phyloP scores from a whole-genome alignment of 305 asterid species.

The Fraxinus dipetala region DNA sequence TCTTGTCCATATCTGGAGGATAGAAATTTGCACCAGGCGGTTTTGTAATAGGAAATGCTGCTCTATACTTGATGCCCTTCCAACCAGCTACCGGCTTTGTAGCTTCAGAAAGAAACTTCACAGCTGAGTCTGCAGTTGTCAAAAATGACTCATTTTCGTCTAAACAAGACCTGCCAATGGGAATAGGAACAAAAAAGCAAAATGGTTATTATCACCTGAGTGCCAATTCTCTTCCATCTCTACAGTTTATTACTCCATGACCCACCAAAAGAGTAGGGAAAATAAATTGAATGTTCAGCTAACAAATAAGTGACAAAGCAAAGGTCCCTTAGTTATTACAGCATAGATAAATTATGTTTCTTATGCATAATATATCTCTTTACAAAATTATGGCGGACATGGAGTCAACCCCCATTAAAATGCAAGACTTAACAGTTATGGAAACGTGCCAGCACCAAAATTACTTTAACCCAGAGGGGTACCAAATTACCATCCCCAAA shows the following conservation, averaged over 20 bases:
- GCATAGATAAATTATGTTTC: neutral
- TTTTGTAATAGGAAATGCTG: constrained; percentile 68
- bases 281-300: neutral
- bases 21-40: constrained; percentile 96
- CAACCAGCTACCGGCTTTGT: constrained; percentile 72
- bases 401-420: neutral
- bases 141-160: constrained; percentile 90
- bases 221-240: neutral
- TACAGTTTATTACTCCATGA: neutral
- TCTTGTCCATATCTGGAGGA: constrained; percentile 93
- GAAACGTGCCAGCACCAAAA: neutral
- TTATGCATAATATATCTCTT: neutral
- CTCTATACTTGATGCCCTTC: constrained; percentile 78
- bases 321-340: neutral
- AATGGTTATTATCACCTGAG: neutral
- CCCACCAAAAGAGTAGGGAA: neutral
- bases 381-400: neutral
- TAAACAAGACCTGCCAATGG: constrained; percentile 64
- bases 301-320: neutral
- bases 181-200: neutral
- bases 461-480: neutral
- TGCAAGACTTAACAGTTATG: neutral
- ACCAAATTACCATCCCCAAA: neutral
- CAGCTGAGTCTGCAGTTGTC: constrained; percentile 91
- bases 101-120: constrained; percentile 66